Evolutionary conservation across 768 basidiomycete genomes (phyloP), one percentile per base, ranked within the genome.

Genomic region (Neoboletus magnificus): DNA sequence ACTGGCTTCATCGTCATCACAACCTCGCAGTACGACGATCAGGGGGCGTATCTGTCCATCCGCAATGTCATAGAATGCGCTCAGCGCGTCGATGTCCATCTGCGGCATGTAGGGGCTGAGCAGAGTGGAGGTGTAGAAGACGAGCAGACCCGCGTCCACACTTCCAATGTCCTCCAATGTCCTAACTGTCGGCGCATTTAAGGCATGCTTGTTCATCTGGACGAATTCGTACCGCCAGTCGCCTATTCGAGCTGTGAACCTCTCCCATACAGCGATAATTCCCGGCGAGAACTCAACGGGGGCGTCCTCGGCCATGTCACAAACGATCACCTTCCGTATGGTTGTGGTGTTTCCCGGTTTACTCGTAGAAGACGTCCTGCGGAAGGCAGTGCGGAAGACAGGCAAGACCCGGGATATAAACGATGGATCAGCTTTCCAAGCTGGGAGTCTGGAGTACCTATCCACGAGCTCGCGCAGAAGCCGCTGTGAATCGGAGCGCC

Each of bases 1-100:
- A 10, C 9, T 32, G 10, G 37, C 20, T 27, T 15, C 15, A 0
- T 40, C 36, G 10, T 40, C 39, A 1, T 27, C 4, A 16, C 50
- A 56, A 13, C 30, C 50, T 15, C 32, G 55, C 4, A 56, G 5
- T 3, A 52, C 43, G 23, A 56, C 55, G 37, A 56, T 45, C 37
- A 53, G 2, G n/a, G 55, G 51, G 33, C 50, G 29, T 1, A 16
- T 32, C 3, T 41, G 9, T 2, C 37, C 50, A 18, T n/a, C 25
- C 1, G 32, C 55, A 13, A 11, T 8, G 20, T 7, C 12, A 1
- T 40, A 22, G 40, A 40, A 40, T 20, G 20, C 7, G 12, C 6
- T 13, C 12, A 56, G 45, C 5, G 15, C 16, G 3, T 33, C 37
- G 13, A 54, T 5, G 13, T 56, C 55, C 1, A 22, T 6, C 0